phyloP scores from a whole-genome alignment of 768 basidiomycete species.

The Lactifluus hygrophoroides region DNA sequence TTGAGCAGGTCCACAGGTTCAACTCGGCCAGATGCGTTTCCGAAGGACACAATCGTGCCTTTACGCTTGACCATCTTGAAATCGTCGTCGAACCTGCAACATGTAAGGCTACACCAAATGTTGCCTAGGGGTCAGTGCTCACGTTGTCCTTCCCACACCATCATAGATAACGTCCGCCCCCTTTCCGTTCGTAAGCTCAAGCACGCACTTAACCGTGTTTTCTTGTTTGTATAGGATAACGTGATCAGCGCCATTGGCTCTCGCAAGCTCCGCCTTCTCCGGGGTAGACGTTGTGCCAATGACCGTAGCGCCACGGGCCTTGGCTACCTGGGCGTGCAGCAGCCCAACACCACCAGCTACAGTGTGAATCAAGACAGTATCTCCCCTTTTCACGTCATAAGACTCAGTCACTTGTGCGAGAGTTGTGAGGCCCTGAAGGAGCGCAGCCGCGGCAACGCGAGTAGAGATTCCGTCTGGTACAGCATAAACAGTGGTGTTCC shows the following conservation, averaged over 20 bases:
- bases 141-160: slow-evolving; percentile 97
- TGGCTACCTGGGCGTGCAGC: slow-evolving; percentile 58
- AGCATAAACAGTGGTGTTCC: slow-evolving; percentile 46
- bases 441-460: slow-evolving; percentile 53
- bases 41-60: slow-evolving; percentile 83
- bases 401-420: slow-evolving; percentile 75
- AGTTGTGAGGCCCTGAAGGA: slow-evolving; percentile 74
- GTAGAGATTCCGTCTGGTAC: slow-evolving; percentile 56
- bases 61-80: slow-evolving; percentile 78
- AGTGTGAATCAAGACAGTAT: slow-evolving; percentile 80
- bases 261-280: slow-evolving; percentile 78
- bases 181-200: slow-evolving; percentile 67
- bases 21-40: slow-evolving; percentile 86
- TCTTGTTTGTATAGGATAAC: slow-evolving; percentile 77
- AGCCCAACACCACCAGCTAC: slow-evolving; percentile 85
- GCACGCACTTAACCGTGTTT: slow-evolving; percentile 62
- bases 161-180: slow-evolving; percentile 87
- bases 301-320: slow-evolving; percentile 71
- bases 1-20: slow-evolving; percentile 66
- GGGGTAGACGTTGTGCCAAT: slow-evolving; percentile 87
- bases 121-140: slow-evolving; percentile 13
- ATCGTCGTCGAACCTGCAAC: slow-evolving; percentile 62
- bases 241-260: slow-evolving; percentile 71
- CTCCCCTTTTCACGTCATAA: slow-evolving; percentile 72
- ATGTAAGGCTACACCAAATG: not conserved